Base-by-base conservation (phyloP, 2,329 filamentous ascomycete genomes). In the Sporothrix brasiliensis region DNA sequence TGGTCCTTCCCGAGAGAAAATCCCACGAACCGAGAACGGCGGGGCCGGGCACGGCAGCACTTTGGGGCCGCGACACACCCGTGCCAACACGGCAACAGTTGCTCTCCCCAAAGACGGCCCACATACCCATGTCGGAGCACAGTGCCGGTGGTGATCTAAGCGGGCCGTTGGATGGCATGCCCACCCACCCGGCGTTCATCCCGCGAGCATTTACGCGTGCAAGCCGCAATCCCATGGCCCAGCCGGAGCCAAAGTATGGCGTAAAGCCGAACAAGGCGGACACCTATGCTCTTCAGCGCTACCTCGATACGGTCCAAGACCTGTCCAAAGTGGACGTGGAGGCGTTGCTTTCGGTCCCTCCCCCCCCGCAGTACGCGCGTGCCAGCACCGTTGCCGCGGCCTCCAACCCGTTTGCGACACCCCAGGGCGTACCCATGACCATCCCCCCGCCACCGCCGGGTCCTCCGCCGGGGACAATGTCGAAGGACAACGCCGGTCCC, bases 141-240 rank as follows among this genome's bases (percentile, higher is more conserved):
- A 63, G 16, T 52, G 16, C 11, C 47, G 4, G 39, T 24, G 27
- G 11, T 9, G 14, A 5, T 19, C 2, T 41, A 19, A 19, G 11
- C 10, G 41, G 53, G 34, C 10, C 50, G 0, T 44, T 69, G 16
- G 70, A 79, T 73, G 78, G 79, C 0, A 77, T 86, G 54, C 84
- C 84, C 0, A 78, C 83, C 0, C 85, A 86, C 71, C 82, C 81
- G 0, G 84, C 84, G 0, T 86, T 86, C 66, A 79, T 84, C 24
- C 81, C 82, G 0, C 78, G 77, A 0, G 60, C 69, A 0, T 39
- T 72, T 2, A 44, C 56, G 0, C 71, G 71, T 0, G 47, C 56
- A 0, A 74, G 72, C 69, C 73, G 73, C 16, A 65, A 61, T n/a
- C 63, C 63, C 0, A 24, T 66, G 2, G 34, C 54, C 0, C 0